Conservation (phyloP, 2,329 filamentous ascomycete genomes). For the Fusarium chlamydosporum region DNA sequence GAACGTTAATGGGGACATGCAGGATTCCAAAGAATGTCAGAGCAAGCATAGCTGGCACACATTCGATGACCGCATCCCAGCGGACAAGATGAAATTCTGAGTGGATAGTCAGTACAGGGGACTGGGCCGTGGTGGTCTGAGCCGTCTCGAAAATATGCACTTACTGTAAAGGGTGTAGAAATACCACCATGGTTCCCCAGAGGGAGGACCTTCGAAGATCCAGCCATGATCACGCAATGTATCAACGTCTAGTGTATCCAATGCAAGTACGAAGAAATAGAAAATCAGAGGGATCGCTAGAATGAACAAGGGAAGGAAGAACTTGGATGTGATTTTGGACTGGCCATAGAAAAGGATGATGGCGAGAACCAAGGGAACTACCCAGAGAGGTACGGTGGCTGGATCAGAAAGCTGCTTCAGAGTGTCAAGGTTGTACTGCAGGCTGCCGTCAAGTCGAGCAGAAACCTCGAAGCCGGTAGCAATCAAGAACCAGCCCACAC, state of each 20-base stretch:
- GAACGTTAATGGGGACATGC: conserved; percentile 98
- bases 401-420: conserved; percentile 78
- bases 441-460: conserved; percentile 85
- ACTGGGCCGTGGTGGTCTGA: too few relatives aligned
- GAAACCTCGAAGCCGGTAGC: conserved; percentile 95
- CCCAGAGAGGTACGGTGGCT: conserved; percentile 86
- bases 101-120: conserved; percentile 35
- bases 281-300: conserved; percentile 81
- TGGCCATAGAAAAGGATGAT: conserved; percentile 82
- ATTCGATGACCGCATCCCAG: conserved; percentile 86
- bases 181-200: conserved; percentile 93
- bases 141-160: conserved; percentile 49
- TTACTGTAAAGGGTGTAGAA: conserved; percentile 96
- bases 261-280: conserved; percentile 79
- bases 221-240: conserved; percentile 81
- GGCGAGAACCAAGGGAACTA: conserved; percentile 81
- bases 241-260: conserved; percentile 76
- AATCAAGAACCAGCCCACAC: conserved; percentile 94
- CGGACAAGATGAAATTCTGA: conserved; percentile 84
- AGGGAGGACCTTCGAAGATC: conserved; percentile 90
- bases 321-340: conserved; percentile 82
- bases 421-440: conserved; percentile 85
- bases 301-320: conserved; percentile 90
- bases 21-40: conserved; percentile 97
- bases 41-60: conserved; percentile 94